Percentiles rank a stretch among this genome's conserved stretches.
These are phyloP conservation scores for Penicillium dipodomyicola DNA, from an alignment of 495 filamentous ascomycete species.

Conservation along the genomic window DNA sequence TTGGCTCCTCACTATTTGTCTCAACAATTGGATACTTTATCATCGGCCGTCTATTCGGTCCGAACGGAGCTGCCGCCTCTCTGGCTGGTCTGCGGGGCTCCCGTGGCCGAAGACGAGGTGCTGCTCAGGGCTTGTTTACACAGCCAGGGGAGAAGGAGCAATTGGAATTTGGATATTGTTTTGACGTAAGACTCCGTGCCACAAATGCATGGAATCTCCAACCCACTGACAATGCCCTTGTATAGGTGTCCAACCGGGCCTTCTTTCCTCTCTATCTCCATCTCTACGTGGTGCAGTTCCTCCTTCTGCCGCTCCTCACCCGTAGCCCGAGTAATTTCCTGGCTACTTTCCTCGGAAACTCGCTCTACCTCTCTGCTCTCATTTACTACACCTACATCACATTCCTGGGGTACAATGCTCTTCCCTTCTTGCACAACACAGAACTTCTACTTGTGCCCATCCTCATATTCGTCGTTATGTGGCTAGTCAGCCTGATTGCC, in stretches of 20 bases:
- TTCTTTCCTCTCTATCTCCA: slow-evolving; percentile 75
- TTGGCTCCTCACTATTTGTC: slow-evolving; percentile 57
- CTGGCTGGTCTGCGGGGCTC: slow-evolving; percentile 42
- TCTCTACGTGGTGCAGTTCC: slow-evolving; percentile 70
- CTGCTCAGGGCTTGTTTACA: slow-evolving; percentile 56
- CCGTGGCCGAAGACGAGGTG: slow-evolving; percentile 48
- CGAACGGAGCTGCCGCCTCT: slow-evolving; percentile 45
- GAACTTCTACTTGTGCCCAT: slow-evolving; percentile 66
- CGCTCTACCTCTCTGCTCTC: slow-evolving; percentile 67
- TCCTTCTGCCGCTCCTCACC: slow-evolving; percentile 61
- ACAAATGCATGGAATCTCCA: not conserved
- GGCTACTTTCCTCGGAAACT: slow-evolving; percentile 67
- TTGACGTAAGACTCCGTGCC: slow-evolving; percentile 54
- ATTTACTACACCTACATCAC: slow-evolving; percentile 70
- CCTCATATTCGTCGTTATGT: slow-evolving; percentile 57
- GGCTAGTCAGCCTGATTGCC: slow-evolving; percentile 58
- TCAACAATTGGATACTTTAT: slow-evolving; percentile 64
- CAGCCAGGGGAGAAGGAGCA: slow-evolving; percentile 55
- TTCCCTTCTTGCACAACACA: slow-evolving; percentile 72
- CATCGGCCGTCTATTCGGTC: slow-evolving; percentile 61
- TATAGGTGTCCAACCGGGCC: slow-evolving; percentile 66
- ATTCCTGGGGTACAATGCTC: slow-evolving; percentile 72
- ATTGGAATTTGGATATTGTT: slow-evolving; percentile 77
- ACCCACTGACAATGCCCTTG: not conserved
- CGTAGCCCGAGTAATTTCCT: slow-evolving; percentile 48